phyloP scores from a whole-genome alignment of 306 rosid species.

The Cotoneaster glaucophyllus region DNA sequence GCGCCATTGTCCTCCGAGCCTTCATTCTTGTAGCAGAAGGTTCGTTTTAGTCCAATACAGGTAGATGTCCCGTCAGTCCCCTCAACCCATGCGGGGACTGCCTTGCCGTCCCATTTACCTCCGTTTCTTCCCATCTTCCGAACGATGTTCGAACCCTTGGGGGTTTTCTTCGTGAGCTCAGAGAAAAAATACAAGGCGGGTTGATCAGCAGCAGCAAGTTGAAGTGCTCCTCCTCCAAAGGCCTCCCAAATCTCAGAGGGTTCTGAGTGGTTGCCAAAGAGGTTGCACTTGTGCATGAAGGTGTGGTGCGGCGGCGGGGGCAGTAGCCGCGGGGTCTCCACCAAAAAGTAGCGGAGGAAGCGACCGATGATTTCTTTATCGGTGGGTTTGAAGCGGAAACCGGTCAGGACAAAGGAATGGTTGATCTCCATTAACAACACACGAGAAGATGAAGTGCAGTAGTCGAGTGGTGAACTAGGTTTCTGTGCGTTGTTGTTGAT shows the following conservation, averaged over 20 bases:
- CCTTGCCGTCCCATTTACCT: background rate
- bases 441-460: background rate
- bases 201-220: background rate
- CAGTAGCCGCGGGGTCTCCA: background rate
- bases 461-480: background rate
- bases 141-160: background rate
- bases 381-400: background rate
- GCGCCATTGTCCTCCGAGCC: background rate
- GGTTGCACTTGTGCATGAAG: background rate
- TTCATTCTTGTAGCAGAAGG: background rate
- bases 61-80: background rate
- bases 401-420: background rate
- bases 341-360: background rate
- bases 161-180: background rate
- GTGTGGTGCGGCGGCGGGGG: background rate
- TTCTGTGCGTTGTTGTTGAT: background rate
- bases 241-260: background rate
- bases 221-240: background rate
- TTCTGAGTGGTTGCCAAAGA: background rate
- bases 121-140: background rate
- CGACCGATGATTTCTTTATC: background rate
- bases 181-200: background rate
- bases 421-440: background rate
- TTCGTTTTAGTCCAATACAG: background rate
- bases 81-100: background rate